Conservation (phyloP, 129 eudicot species). For the Saussurea involucrata region DNA sequence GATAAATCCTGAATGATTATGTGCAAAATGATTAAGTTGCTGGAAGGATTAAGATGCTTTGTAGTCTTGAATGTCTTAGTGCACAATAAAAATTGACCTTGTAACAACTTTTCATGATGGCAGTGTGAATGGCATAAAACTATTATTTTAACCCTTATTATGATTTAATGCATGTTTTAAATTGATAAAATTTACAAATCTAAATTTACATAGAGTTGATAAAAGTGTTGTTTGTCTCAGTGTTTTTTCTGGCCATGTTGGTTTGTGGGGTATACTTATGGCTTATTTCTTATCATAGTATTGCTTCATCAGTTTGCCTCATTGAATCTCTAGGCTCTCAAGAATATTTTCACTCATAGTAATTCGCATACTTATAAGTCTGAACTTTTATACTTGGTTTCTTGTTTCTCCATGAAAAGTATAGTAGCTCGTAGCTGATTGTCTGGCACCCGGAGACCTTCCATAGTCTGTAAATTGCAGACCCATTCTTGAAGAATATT, state of each 20-base stretch:
- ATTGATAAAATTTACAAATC: too few relatives aligned
- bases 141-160: too few relatives aligned
- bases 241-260: not conserved
- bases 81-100: not conserved
- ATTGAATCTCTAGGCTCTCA: not conserved
- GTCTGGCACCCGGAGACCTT: too few relatives aligned
- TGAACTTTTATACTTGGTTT: not conserved
- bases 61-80: not conserved
- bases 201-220: too few relatives aligned
- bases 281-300: not conserved
- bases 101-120: not conserved
- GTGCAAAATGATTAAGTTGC: not conserved
- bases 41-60: not conserved
- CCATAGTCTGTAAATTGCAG: not conserved
- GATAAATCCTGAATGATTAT: not conserved
- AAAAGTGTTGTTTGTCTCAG: not conserved
- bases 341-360: not conserved
- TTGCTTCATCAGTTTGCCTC: too few relatives aligned
- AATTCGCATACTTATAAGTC: not conserved
- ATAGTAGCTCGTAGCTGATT: not conserved
- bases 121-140: not conserved
- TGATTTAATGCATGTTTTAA: too few relatives aligned
- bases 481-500: not conserved
- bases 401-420: not conserved
- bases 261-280: not conserved